Evolutionary conservation across 331 rosid genomes (phyloP).

Genomic region (Rosa hybrid): DNA sequence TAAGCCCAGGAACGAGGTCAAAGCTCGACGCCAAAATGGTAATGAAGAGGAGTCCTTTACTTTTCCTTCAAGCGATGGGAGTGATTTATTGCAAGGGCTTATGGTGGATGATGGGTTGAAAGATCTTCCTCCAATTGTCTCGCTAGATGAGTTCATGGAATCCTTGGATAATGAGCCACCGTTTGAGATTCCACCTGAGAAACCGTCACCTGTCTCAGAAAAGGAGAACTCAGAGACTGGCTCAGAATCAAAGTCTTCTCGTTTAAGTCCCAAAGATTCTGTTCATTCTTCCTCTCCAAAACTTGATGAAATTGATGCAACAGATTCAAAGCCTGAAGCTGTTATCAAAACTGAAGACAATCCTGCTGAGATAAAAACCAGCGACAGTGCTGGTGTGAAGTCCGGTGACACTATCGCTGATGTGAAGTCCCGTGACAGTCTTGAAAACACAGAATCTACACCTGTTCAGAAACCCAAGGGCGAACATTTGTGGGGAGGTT

Average conservation of each 20-base stretch:
- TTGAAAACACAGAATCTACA: constrained; percentile 34
- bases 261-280: constrained; percentile 34
- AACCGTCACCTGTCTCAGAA: constrained; percentile 34
- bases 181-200: constrained; percentile 62
- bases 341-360: constrained; percentile 11
- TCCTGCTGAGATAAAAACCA: constrained; percentile 3
- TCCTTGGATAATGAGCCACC: constrained; percentile 84
- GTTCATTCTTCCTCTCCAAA: constrained; percentile 29
- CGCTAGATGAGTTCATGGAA: constrained; percentile 96
- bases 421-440: constrained; percentile 35
- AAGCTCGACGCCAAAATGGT: constrained; percentile 38
- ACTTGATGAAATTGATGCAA: constrained; percentile 31
- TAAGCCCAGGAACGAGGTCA: constrained; percentile 31
- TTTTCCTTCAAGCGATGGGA: constrained; percentile 63
- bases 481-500: constrained; percentile 79
- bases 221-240: constrained; percentile 46
- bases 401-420: constrained; percentile 27
- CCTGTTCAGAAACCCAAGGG: constrained; percentile 34
- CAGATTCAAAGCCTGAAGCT: constrained; percentile 26
- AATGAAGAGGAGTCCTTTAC: constrained; percentile 47
- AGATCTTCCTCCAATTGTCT: constrained; percentile 87
- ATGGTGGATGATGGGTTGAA: constrained; percentile 75
- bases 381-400: constrained; percentile 32
- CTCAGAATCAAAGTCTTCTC: constrained; percentile 45
- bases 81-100: constrained; percentile 80